phyloP scores from a whole-genome alignment of 805 yeast genomes.

The Lipomyces kockii region DNA sequence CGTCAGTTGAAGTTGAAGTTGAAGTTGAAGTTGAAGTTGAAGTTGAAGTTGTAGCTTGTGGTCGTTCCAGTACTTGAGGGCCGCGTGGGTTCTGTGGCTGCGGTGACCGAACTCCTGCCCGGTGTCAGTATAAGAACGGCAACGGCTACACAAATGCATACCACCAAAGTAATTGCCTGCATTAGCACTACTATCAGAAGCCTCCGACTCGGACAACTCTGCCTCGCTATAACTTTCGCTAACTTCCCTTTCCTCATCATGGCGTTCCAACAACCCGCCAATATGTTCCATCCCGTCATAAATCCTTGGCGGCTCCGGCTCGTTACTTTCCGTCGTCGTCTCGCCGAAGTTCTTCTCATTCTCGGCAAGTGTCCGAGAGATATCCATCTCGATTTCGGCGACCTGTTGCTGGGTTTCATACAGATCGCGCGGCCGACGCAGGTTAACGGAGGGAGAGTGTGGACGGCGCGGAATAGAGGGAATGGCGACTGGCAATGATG shows the following conservation, averaged over 20 bases:
- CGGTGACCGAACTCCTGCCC: not conserved
- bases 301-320: constrained; percentile 6
- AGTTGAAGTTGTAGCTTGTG: constrained; percentile 55
- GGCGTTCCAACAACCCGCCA: constrained; percentile 16
- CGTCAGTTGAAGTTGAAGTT: constrained; percentile 51
- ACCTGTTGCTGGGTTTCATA: constrained; percentile 29
- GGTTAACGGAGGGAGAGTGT: constrained; percentile 25
- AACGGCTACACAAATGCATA: not conserved
- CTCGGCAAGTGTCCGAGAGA: constrained; percentile 32
- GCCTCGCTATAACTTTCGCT: constrained; percentile 22
- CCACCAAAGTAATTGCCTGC: not conserved
- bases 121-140: not conserved
- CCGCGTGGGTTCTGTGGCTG: not conserved
- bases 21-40: too few species aligned
- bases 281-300: constrained; percentile 32
- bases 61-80: not conserved
- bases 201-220: constrained; percentile 15
- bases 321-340: not conserved
- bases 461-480: constrained; percentile 23
- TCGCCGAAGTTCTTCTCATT: constrained; percentile 15
- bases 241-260: not conserved
- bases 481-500: constrained; percentile 24
- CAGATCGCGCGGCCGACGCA: constrained; percentile 13
- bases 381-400: constrained; percentile 33
- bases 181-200: not conserved